phyloP scores from a whole-genome alignment of 352 stramenopile genomes.

The Phytophthora nicotianae region DNA sequence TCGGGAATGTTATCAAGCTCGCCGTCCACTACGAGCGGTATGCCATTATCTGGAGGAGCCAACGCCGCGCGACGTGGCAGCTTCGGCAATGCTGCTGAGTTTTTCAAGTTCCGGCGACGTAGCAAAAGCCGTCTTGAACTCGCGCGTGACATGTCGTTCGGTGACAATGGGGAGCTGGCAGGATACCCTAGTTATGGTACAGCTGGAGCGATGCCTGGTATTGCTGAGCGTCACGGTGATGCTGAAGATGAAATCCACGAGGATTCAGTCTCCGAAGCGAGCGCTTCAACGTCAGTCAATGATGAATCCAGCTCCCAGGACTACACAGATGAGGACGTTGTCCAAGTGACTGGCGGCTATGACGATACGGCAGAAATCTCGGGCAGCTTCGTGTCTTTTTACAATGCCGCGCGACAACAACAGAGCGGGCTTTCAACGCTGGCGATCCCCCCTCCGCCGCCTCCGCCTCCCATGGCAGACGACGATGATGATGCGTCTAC shows the following conservation, averaged over 20 bases:
- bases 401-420: slow-evolving; percentile 55
- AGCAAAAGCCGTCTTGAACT: slow-evolving; percentile 87
- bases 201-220: slow-evolving; percentile 65
- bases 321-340: slow-evolving; percentile 69
- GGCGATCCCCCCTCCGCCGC: slow-evolving; percentile 65
- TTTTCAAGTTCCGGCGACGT: slow-evolving; percentile 87
- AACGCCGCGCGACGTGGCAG: slow-evolving; percentile 61
- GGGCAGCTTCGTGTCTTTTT: slow-evolving; percentile 83
- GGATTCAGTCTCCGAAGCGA: slow-evolving; percentile 56
- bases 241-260: slow-evolving; percentile 46
- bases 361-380: slow-evolving; percentile 63
- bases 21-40: slow-evolving; percentile 24
- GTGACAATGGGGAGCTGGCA: slow-evolving; percentile 47
- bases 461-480: slow-evolving; percentile 70
- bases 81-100: slow-evolving; percentile 85
- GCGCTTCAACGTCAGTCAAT: slow-evolving; percentile 57
- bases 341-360: slow-evolving; percentile 67
- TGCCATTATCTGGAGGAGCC: slow-evolving; percentile 23
- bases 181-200: slow-evolving; percentile 65
- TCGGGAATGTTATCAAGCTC: slow-evolving; percentile 39
- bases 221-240: slow-evolving; percentile 66
- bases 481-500: slow-evolving; percentile 68
- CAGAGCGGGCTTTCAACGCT: slow-evolving; percentile 50
- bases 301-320: slow-evolving; percentile 67
- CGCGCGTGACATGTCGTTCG: slow-evolving; percentile 67